Conservation (phyloP, 2,329 filamentous ascomycete species). For the Nigrospora oryzae region DNA sequence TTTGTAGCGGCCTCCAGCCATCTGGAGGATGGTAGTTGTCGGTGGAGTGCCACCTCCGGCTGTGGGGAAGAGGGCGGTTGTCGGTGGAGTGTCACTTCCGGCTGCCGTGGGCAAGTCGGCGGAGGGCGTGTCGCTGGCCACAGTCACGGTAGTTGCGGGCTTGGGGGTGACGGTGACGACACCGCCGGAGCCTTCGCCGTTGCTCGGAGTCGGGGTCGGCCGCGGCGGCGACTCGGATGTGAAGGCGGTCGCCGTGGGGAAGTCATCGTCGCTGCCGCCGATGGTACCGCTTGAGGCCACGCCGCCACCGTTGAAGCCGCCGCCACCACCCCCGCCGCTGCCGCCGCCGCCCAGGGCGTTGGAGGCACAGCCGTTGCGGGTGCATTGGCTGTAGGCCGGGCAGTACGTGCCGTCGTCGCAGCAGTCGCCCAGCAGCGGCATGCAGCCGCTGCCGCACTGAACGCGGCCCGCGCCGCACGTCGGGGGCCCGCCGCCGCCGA, state of each 20-base stretch:
- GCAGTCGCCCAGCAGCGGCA: constrained; percentile 14
- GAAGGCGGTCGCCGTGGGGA: background rate
- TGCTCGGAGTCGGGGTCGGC: background rate
- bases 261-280: background rate
- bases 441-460: constrained; percentile 12
- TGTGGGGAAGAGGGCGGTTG: too few relatives aligned
- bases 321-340: constrained; percentile 4
- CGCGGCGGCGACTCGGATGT: background rate
- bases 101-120: too few relatives aligned
- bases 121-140: background rate
- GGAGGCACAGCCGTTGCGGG: constrained; percentile 8
- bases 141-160: background rate
- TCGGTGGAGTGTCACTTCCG: too few relatives aligned
- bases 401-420: constrained; percentile 13
- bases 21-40: too few relatives aligned
- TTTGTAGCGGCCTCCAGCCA: background rate
- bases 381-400: constrained; percentile 13
- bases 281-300: constrained; percentile 1
- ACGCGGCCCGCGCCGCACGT: constrained; percentile 8
- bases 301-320: background rate
- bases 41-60: too few relatives aligned
- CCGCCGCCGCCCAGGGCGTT: constrained; percentile 6
- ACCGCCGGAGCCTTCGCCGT: background rate
- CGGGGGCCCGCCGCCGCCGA: constrained; percentile 2
- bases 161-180: background rate